Percentiles rank a stretch among this genome's conserved stretches.
Evolutionary conservation across 2,329 filamentous ascomycete genomes (phyloP).

Genomic region (Dactylellina sp.): DNA sequence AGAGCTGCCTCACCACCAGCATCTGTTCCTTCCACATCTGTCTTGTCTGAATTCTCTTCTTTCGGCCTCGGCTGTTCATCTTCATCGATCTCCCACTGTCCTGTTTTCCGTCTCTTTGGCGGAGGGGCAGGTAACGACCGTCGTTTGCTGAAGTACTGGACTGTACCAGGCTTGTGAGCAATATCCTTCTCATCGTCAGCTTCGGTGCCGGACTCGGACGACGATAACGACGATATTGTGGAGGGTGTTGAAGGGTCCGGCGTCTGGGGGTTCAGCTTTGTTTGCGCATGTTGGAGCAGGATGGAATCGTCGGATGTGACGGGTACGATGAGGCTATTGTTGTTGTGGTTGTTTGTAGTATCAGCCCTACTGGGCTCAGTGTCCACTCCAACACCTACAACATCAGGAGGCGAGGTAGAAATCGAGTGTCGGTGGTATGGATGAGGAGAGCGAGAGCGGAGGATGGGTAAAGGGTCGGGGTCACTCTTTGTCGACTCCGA

Average conservation of each 20-base stretch:
- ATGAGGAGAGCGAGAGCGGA: slow-evolving; percentile 54
- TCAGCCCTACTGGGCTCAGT: slow-evolving; percentile 50
- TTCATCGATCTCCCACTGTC: slow-evolving; percentile 59
- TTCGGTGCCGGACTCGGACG: slow-evolving; percentile 61
- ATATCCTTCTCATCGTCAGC: slow-evolving; percentile 60
- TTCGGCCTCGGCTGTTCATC: slow-evolving; percentile 57
- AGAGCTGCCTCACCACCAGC: slow-evolving; percentile 21
- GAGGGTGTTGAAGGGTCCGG: slow-evolving; percentile 20
- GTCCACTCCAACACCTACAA: slow-evolving; percentile 17
- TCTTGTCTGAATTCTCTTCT: slow-evolving; percentile 52
- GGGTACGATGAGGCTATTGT: slow-evolving; percentile 23
- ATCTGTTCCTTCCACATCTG: slow-evolving; percentile 51
- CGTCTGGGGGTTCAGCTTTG: slow-evolving; percentile 23
- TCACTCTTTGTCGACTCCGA: slow-evolving; percentile 50
- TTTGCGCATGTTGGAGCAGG: slow-evolving; percentile 54
- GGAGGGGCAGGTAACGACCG: slow-evolving; percentile 58
- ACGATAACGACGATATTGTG: slow-evolving; percentile 62
- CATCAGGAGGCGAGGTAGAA: slow-evolving; percentile 33
- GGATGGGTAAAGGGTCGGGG: slow-evolving; percentile 36
- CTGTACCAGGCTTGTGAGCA: slow-evolving; percentile 27
- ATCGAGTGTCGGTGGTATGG: slow-evolving; percentile 48
- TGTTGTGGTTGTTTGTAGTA: not conserved
- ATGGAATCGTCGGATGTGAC: slow-evolving; percentile 22
- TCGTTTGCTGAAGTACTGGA: slow-evolving; percentile 51
- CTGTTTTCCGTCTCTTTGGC: slow-evolving; percentile 58